phyloP scores from a whole-genome alignment of 148 eudicot genomes.

The Chenopodium suecicum region DNA sequence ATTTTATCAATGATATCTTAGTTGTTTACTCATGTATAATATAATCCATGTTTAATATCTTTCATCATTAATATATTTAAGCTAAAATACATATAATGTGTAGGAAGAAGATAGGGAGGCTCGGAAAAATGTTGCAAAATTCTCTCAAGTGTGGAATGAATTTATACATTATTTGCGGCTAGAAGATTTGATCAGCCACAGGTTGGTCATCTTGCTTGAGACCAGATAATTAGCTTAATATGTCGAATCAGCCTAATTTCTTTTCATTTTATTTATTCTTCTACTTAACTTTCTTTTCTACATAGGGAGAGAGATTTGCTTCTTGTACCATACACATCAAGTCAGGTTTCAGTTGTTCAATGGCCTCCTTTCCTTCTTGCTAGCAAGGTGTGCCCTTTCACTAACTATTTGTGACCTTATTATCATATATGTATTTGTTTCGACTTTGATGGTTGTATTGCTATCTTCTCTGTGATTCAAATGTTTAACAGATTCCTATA shows the following conservation, averaged over 20 bases:
- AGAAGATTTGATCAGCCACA: constrained; percentile 87
- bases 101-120: constrained; percentile 51
- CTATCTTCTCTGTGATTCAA: constrained; percentile 5
- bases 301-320: constrained; percentile 89
- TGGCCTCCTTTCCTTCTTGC: constrained; percentile 99
- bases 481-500: constrained; percentile 71
- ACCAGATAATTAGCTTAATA: neutral
- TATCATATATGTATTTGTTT: neutral
- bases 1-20: constrained; percentile 9
- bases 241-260: neutral
- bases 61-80: neutral
- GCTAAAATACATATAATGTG: constrained; percentile 12
- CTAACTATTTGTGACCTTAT: constrained; percentile 17
- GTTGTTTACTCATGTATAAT: constrained; percentile 10
- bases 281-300: constrained; percentile 18
- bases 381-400: constrained; percentile 65
- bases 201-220: constrained; percentile 41
- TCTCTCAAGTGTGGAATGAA: constrained; percentile 99
- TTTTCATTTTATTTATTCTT: neutral
- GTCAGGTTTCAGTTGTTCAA: constrained; percentile 79
- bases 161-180: constrained; percentile 79
- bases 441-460: constrained; percentile 2
- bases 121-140: constrained; percentile 71
- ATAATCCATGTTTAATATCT: neutral
- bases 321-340: constrained; percentile 88